Percentiles rank a stretch among this genome's conserved stretches.
These are phyloP conservation scores for Chytriomyces sp. DNA, from an alignment of 192 early-diverging fungal species.

Conservation along the genomic window DNA sequence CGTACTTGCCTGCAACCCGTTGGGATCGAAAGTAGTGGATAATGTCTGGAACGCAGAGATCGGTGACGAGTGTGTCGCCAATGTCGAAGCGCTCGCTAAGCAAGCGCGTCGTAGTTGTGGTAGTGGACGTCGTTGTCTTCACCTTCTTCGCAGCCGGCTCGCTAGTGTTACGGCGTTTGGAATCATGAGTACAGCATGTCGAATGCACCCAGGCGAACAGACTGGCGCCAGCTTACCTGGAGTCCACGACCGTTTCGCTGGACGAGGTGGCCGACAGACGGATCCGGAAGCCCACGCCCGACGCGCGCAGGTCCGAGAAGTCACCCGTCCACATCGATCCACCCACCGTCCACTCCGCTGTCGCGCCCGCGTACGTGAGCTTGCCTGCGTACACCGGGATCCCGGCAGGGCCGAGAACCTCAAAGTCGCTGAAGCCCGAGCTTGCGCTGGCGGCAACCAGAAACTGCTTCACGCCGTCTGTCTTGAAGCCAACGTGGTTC, in stretches of 20 bases:
- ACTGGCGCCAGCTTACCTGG: too few species aligned
- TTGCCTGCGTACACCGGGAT: not conserved
- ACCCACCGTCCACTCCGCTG: not conserved
- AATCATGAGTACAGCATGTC: too few species aligned
- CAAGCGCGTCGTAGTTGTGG: not conserved
- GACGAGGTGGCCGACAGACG: not conserved
- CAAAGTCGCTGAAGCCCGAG: conserved; percentile 1
- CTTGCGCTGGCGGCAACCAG: not conserved
- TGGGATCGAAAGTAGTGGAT: conserved; percentile 11
- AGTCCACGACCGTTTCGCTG: not conserved
- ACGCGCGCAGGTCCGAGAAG: not conserved
- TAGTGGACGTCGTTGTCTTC: not conserved
- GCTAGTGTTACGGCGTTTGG: too few species aligned
- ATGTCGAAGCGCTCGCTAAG: conserved; percentile 14
- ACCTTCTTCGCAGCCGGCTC: too few species aligned
- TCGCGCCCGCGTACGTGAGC: conserved; percentile 3
- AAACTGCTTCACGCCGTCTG: not conserved
- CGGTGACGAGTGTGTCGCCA: not conserved
- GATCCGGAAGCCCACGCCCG: conserved; percentile 11
- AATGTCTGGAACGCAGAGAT: conserved; percentile 3
- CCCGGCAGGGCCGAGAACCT: not conserved
- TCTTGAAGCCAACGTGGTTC: conserved; percentile 19
- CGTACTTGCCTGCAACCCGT: not conserved
- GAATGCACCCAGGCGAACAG: too few species aligned
- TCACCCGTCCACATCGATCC: conserved; percentile 12